phyloP scores from a whole-genome alignment of 202 grass and related monocot genomes.

The Zizania palustris region DNA sequence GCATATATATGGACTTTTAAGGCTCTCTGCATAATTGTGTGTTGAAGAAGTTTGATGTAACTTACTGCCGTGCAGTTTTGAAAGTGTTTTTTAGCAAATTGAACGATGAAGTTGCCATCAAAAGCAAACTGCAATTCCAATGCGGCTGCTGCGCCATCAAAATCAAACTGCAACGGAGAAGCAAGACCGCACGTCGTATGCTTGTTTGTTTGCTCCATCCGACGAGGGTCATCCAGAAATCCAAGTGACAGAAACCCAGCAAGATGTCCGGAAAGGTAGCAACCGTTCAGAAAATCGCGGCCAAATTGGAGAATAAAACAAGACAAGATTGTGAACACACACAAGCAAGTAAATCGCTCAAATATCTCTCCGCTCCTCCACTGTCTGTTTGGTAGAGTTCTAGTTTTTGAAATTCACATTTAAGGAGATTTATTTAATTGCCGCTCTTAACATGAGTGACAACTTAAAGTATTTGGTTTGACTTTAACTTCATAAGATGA shows the following conservation, averaged over 20 bases:
- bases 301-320: neutral
- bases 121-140: neutral
- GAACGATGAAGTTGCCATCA: neutral
- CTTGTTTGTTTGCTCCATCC: too few relatives aligned
- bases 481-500: too few relatives aligned
- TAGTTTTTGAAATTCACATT: too few relatives aligned
- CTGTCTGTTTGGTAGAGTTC: too few relatives aligned
- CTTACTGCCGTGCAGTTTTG: too few relatives aligned
- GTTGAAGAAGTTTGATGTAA: neutral
- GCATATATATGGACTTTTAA: neutral
- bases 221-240: neutral
- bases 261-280: neutral
- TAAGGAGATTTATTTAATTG: too few relatives aligned
- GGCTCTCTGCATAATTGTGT: neutral
- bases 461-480: too few relatives aligned
- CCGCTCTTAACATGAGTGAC: too few relatives aligned
- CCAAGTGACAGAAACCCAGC: conserved; percentile 18
- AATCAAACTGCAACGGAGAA: neutral
- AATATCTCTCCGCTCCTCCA: conserved; percentile 31
- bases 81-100: neutral
- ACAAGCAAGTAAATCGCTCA: neutral
- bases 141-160: neutral
- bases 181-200: neutral
- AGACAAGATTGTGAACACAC: neutral
- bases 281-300: neutral